A percentile compares a stretch with the other conserved stretches of the same genome.
phyloP scores from a whole-genome alignment of 345 rosid species.

The Bruguiera sexangula region DNA sequence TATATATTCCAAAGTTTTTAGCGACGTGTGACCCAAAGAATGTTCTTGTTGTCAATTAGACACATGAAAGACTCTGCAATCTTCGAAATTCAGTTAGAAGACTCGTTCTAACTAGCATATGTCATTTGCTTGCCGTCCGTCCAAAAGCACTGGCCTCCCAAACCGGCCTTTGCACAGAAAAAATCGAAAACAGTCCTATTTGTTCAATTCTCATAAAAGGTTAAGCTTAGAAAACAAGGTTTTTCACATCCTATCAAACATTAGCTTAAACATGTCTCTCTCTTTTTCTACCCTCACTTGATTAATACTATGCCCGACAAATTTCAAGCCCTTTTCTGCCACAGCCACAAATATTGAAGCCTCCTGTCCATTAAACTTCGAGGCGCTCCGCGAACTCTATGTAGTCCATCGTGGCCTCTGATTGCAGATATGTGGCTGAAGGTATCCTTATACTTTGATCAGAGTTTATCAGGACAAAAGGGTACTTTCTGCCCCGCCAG shows the following conservation, averaged over 20 bases:
- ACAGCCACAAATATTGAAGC: conserved; percentile 1
- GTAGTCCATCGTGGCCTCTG: conserved; percentile 2
- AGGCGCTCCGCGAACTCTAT: conserved; percentile 11
- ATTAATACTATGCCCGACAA: conserved; percentile 1
- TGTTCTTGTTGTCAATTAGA: background rate
- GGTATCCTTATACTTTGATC: conserved; percentile 33
- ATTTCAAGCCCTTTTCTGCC: conserved; percentile 3
- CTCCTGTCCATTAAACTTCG: conserved; percentile 35
- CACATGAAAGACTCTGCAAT: conserved; percentile 1
- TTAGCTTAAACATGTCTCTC: conserved; percentile 17
- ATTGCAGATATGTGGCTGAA: conserved; percentile 20
- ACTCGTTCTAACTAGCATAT: background rate
- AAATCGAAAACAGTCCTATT: too few species aligned
- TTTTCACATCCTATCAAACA: conserved; percentile 1
- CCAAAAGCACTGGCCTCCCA: conserved; percentile 4
- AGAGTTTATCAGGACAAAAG: conserved; percentile 24
- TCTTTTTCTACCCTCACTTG: conserved; percentile 1
- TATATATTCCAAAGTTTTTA: too few species aligned
- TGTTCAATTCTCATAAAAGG: conserved; percentile 2
- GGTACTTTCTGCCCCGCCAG: conserved; percentile 33
- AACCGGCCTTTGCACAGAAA: background rate
- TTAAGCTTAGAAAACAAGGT: background rate
- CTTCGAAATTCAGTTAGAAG: background rate
- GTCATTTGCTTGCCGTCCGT: background rate
- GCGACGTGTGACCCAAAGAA: too few species aligned